These are phyloP conservation scores for Diaporthe humulicola DNA, from an alignment of 2,329 filamentous ascomycete species.

Conservation along the genomic window DNA sequence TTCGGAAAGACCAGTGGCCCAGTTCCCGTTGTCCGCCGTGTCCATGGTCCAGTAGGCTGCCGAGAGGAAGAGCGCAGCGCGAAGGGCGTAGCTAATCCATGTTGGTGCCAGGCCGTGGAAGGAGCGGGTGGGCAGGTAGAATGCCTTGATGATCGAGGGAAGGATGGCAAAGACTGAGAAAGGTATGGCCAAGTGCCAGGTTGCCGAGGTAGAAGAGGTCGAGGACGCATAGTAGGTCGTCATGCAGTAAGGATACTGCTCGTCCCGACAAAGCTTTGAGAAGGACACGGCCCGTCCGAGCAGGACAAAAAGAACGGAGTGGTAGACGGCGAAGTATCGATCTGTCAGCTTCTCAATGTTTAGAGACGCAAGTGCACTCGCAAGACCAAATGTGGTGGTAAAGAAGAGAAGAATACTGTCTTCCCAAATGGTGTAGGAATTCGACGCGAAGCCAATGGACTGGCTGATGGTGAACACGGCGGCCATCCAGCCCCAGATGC, in stretches of 20 bases:
- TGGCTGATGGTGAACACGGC: constrained; percentile 86
- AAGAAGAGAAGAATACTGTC: constrained; percentile 95
- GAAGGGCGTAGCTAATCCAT: constrained; percentile 87
- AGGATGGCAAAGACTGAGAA: constrained; percentile 79
- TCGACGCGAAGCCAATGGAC: constrained; percentile 94
- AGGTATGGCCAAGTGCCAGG: constrained; percentile 89
- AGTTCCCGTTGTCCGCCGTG: constrained; percentile 86
- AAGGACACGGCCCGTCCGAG: constrained; percentile 86
- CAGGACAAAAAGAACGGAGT: constrained; percentile 85
- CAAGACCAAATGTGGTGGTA: constrained; percentile 85
- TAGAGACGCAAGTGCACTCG: constrained; percentile 81
- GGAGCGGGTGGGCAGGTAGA: constrained; percentile 84
- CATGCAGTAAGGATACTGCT: constrained; percentile 97
- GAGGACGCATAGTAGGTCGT: constrained; percentile 96
- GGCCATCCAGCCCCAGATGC: constrained; percentile 90
- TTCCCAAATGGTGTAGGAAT: constrained; percentile 99
- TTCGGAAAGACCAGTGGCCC: constrained; percentile 74
- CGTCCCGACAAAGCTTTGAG: constrained; percentile 93
- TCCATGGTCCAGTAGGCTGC: constrained; percentile 92
- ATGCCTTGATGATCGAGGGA: constrained; percentile 82
- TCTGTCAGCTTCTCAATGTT: constrained; percentile 77
- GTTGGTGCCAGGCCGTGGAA: constrained; percentile 88
- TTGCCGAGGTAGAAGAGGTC: constrained; percentile 90
- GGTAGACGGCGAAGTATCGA: constrained; percentile 82
- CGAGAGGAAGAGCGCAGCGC: constrained; percentile 79